Evolutionary conservation across 1,284 basidiomycete genomes (phyloP).

Genomic region (Trichosporon inkin): DNA sequence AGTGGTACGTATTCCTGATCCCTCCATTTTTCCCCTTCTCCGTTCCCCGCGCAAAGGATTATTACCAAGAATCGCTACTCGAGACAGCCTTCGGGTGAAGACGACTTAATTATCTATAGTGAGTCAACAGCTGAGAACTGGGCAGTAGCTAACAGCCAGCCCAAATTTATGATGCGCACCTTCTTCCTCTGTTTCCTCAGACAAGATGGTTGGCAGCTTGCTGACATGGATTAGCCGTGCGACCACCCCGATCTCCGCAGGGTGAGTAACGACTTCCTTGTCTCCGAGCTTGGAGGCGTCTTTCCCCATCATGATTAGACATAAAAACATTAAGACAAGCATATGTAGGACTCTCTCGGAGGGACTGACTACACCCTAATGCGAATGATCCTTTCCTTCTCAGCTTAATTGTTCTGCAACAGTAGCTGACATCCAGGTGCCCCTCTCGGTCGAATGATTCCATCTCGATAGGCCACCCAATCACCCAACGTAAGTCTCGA

Average conservation of each 20-base stretch:
- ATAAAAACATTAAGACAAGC: slow-evolving; percentile 41
- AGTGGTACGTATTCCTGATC: not conserved
- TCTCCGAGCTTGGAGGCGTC: not conserved
- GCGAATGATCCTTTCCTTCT: slow-evolving; percentile 32
- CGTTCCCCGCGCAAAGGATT: slow-evolving; percentile 34
- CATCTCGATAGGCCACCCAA: not conserved
- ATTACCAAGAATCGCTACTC: slow-evolving; percentile 51
- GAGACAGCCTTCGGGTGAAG: slow-evolving; percentile 38
- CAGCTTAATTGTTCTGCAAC: not conserved
- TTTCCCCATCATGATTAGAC: slow-evolving; percentile 40
- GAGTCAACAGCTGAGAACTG: slow-evolving; percentile 14
- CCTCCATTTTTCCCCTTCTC: not conserved
- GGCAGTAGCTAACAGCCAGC: slow-evolving; percentile 18
- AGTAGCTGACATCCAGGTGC: slow-evolving; percentile 6
- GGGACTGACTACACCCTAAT: slow-evolving; percentile 41
- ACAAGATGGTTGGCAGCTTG: slow-evolving; percentile 1
- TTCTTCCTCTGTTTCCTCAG: not conserved
- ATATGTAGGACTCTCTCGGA: slow-evolving; percentile 49
- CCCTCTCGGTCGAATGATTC: not conserved
- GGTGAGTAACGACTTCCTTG: not conserved
- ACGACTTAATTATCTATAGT: slow-evolving; percentile 49
- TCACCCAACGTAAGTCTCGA: slow-evolving; percentile 9
- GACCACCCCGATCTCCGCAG: not conserved
- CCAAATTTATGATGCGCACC: slow-evolving; percentile 39
- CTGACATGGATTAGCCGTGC: not conserved